Conservation (phyloP, 345 rosid species). For the Brassica incana region DNA sequence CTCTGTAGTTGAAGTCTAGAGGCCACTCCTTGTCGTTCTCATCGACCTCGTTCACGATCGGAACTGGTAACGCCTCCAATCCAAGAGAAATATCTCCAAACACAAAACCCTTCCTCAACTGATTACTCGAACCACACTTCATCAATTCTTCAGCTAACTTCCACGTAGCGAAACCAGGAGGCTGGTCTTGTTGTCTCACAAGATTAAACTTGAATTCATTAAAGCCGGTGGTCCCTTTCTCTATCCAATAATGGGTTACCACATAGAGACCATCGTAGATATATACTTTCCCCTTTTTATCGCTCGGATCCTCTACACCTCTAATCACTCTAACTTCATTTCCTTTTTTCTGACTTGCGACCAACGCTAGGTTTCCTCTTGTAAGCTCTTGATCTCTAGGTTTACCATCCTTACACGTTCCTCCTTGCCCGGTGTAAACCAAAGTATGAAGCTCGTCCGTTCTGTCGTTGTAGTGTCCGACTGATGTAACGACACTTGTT, state of each 20-base stretch:
- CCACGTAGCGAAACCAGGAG: conserved; percentile 50
- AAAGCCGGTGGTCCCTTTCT: conserved; percentile 49
- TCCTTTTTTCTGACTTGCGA: conserved; percentile 45
- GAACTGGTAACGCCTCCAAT: conserved; percentile 51
- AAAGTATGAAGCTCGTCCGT: conserved; percentile 47
- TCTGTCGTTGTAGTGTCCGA: conserved; percentile 54
- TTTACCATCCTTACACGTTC: conserved; percentile 28
- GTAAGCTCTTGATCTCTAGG: conserved; percentile 56
- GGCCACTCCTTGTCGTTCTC: conserved; percentile 50
- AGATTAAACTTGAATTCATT: conserved; percentile 54
- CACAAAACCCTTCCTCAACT: conserved; percentile 44
- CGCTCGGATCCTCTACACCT: conserved; percentile 43
- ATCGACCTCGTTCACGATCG: conserved; percentile 76
- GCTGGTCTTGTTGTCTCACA: conserved; percentile 53
- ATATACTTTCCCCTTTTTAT: conserved; percentile 39
- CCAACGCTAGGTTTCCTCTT: conserved; percentile 66
- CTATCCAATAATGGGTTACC: conserved; percentile 51
- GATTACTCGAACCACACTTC: neutral
- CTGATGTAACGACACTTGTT: conserved; percentile 56
- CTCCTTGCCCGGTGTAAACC: conserved; percentile 67
- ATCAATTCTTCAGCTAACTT: conserved; percentile 41
- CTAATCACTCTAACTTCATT: conserved; percentile 69
- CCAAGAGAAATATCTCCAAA: conserved; percentile 62
- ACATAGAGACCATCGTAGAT: conserved; percentile 62
- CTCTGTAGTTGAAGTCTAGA: conserved; percentile 47